Percentiles rank a stretch among this genome's conserved stretches.
Evolutionary conservation across 129 eudicot species (phyloP).

Genomic region (Saposhnikovia divaricata): DNA sequence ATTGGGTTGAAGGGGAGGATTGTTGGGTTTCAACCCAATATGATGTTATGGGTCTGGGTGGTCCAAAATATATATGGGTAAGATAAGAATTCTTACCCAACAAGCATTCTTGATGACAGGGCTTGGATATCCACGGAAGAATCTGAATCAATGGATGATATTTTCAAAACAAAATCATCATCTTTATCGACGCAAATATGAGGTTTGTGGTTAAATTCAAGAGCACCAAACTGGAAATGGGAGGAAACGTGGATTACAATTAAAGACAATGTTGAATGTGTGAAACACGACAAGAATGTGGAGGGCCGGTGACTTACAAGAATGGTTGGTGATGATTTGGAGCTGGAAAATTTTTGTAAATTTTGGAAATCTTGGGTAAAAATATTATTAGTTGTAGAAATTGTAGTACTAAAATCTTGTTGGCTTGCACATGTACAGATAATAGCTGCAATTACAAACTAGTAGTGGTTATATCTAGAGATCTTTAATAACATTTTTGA

Average conservation of each 20-base stretch:
- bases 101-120: slow-evolving; percentile 65
- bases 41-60: too few relatives aligned
- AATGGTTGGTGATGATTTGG: slow-evolving; percentile 3
- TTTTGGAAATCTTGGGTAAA: not conserved
- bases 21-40: slow-evolving; percentile 16
- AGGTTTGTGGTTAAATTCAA: slow-evolving; percentile 30
- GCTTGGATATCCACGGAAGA: slow-evolving; percentile 51
- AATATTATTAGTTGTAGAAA: not conserved
- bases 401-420: not conserved
- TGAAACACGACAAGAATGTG: slow-evolving; percentile 9
- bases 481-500: not conserved
- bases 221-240: slow-evolving; percentile 22
- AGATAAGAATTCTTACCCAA: slow-evolving; percentile 45
- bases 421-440: slow-evolving; percentile 1
- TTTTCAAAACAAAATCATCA: not conserved
- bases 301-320: not conserved
- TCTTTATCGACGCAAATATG: slow-evolving; percentile 33
- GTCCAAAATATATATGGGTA: too few relatives aligned
- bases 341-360: not conserved
- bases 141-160: slow-evolving; percentile 9
- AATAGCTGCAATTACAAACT: not conserved
- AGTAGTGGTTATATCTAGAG: not conserved
- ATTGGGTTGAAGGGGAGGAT: too few relatives aligned
- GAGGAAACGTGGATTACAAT: slow-evolving; percentile 54
- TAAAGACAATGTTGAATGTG: slow-evolving; percentile 24